Evolutionary conservation across 2,329 filamentous ascomycete species (phyloP).

Genomic region (Nectriaceae sp.): DNA sequence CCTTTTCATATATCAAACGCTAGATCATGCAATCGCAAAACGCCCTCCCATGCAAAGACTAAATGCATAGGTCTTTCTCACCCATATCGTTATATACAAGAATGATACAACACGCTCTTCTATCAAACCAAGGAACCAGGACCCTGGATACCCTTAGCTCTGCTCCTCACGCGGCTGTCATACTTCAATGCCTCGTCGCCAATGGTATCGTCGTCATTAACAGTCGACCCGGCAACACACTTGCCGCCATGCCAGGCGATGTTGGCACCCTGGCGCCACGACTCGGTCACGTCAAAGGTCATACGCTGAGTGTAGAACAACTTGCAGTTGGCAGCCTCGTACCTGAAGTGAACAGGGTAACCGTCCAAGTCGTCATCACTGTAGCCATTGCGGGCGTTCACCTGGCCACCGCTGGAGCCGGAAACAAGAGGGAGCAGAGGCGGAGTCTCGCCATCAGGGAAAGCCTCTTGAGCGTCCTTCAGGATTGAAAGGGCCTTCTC

Average conservation of each 20-base stretch:
- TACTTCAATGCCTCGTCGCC: conserved; percentile 18
- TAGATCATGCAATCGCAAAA: not conserved
- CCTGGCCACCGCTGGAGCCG: conserved; percentile 12
- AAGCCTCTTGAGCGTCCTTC: conserved; percentile 10
- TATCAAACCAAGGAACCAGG: conserved; percentile 13
- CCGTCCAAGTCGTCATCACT: conserved; percentile 22
- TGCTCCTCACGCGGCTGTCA: conserved; percentile 21
- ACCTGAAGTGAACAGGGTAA: conserved; percentile 53
- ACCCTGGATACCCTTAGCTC: conserved; percentile 14
- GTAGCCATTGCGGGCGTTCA: conserved; percentile 24
- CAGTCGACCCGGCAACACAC: conserved; percentile 24
- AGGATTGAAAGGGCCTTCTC: conserved; percentile 10
- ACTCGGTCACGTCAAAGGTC: conserved; percentile 48
- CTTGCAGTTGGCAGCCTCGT: conserved; percentile 62
- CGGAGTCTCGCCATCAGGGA: conserved; percentile 15
- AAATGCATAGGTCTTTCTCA: not conserved
- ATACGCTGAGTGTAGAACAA: conserved; percentile 60
- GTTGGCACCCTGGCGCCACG: conserved; percentile 46
- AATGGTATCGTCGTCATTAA: conserved; percentile 17
- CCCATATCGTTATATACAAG: conserved; percentile 6
- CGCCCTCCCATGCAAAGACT: not conserved
- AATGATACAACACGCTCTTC: conserved; percentile 4
- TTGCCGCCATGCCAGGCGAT: conserved; percentile 18
- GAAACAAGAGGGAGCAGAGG: conserved; percentile 38
- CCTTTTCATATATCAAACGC: too few species aligned